A percentile compares a stretch with the other conserved stretches of the same genome.
Evolutionary conservation across 108 stramenopile genomes (phyloP).

Genomic region (Conticribra guillardii): DNA sequence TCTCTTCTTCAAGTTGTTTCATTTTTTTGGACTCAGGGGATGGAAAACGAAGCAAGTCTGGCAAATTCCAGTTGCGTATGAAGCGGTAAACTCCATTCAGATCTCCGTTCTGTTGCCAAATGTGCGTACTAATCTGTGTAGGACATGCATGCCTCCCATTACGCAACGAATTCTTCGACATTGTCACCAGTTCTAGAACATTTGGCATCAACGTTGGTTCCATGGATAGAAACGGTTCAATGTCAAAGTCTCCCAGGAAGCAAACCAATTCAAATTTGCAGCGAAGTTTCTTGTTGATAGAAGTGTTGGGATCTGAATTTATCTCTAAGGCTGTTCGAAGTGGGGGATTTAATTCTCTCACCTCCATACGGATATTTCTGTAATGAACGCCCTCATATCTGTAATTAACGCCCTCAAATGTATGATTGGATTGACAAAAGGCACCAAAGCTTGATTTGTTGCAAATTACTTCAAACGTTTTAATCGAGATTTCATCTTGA

Average conservation of each 20-base stretch:
- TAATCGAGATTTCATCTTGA: not conserved
- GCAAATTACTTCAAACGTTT: not conserved
- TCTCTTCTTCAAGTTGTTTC: not conserved
- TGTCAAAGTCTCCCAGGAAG: not conserved
- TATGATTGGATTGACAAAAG: not conserved
- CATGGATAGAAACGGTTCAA: not conserved
- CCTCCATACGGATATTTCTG: no score
- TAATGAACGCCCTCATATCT: not conserved
- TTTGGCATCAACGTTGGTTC: not conserved
- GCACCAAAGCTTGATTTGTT: not conserved
- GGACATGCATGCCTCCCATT: no score
- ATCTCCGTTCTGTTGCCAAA: not conserved
- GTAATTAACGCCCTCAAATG: not conserved
- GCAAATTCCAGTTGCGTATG: not conserved
- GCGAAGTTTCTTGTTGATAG: not conserved
- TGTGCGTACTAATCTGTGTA: no score
- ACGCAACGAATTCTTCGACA: not conserved
- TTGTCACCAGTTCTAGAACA: not conserved
- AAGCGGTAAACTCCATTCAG: not conserved
- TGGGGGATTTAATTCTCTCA: no score
- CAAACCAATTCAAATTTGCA: not conserved
- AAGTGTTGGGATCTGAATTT: not conserved
- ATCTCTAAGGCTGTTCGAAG: not conserved
- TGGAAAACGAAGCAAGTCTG: not conserved
- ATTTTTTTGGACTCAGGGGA: not conserved